These are phyloP conservation scores for Colletotrichum scovillei DNA, from an alignment of 2,329 filamentous ascomycete genomes.

Conservation along the genomic window DNA sequence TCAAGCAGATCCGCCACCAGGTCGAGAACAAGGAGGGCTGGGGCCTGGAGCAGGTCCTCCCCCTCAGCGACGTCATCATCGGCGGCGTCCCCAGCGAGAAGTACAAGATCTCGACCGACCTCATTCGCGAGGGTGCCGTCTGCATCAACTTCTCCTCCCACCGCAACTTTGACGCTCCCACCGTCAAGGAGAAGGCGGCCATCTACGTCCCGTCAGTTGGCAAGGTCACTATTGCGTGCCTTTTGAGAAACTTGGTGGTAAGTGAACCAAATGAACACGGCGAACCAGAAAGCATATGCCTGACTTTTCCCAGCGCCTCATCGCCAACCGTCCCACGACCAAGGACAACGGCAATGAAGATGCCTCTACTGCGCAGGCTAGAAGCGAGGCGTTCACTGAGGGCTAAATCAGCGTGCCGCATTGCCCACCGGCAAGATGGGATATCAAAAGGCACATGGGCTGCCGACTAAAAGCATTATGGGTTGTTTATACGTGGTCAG, in stretches of 20 bases:
- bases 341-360: slow-evolving; percentile 47
- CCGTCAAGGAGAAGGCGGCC: slow-evolving; percentile 93
- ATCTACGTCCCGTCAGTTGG: slow-evolving; percentile 98
- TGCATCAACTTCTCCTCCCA: slow-evolving; percentile 99
- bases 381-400: slow-evolving; percentile 55
- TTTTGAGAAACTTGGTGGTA: slow-evolving; percentile 89
- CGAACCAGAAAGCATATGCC: neutral
- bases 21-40: slow-evolving; percentile 85
- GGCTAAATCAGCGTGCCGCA: slow-evolving; percentile 40
- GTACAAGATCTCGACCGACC: slow-evolving; percentile 88
- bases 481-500: slow-evolving; percentile 18
- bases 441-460: slow-evolving; percentile 5
- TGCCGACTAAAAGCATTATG: slow-evolving; percentile 9
- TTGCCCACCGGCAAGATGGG: neutral
- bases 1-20: slow-evolving; percentile 87
- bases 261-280: too few relatives aligned
- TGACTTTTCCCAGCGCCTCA: slow-evolving; percentile 55
- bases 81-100: slow-evolving; percentile 88
- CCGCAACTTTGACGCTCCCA: slow-evolving; percentile 88
- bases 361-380: slow-evolving; percentile 45
- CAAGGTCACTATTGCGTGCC: slow-evolving; percentile 94
- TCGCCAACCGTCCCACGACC: slow-evolving; percentile 59
- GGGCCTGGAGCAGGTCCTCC: slow-evolving; percentile 83
- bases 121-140: slow-evolving; percentile 90
- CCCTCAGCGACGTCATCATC: slow-evolving; percentile 93